Evolutionary conservation across 306 rosid species (phyloP).

Genomic region (Vigna angularis): DNA sequence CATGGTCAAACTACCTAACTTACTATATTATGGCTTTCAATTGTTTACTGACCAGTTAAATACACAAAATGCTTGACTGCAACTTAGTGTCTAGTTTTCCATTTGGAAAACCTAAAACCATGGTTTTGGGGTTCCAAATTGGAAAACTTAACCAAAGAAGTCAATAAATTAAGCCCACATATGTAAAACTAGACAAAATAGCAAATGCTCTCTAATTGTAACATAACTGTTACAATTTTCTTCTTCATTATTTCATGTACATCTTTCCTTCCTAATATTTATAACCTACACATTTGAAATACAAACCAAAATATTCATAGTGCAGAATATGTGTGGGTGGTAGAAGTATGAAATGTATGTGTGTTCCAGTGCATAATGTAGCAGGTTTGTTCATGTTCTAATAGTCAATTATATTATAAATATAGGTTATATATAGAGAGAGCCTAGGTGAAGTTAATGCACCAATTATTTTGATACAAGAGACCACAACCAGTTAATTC

Average conservation of each 20-base stretch:
- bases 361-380: background rate
- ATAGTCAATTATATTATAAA: background rate
- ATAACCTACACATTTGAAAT: too few relatives aligned
- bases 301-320: too few relatives aligned
- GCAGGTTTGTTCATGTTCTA: constrained; percentile 8
- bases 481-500: background rate
- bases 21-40: background rate
- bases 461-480: background rate
- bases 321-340: too few relatives aligned
- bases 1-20: background rate
- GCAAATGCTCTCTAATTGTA: background rate
- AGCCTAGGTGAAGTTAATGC: constrained; percentile 8
- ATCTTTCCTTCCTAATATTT: too few relatives aligned
- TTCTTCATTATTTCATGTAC: too few relatives aligned
- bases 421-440: background rate
- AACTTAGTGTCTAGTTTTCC: background rate
- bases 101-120: background rate
- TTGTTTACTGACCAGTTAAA: background rate
- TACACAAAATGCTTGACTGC: background rate
- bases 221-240: background rate
- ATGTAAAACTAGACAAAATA: background rate
- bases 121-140: background rate
- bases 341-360: too few relatives aligned
- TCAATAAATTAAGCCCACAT: background rate
- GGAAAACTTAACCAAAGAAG: background rate